Conservation (phyloP, 108 stramenopile genomes). For the Tribonema minus region DNA sequence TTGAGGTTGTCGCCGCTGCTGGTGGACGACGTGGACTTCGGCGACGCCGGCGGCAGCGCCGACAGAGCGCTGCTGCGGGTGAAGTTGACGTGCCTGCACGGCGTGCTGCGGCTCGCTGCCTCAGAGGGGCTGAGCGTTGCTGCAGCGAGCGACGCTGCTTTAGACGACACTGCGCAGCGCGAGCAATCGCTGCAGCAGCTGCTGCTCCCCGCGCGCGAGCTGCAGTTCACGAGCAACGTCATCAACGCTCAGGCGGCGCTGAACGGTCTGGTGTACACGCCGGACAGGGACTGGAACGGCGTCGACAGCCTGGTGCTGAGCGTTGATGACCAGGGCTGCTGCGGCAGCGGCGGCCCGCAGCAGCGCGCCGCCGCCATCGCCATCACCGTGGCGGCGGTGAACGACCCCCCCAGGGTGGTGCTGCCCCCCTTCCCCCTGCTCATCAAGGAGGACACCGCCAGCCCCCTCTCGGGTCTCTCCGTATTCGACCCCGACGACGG, state of each 20-base stretch:
- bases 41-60: too few relatives aligned
- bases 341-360: not conserved
- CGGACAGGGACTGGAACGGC: not conserved
- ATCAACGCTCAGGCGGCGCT: constrained; percentile 2
- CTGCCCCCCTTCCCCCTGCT: too few relatives aligned
- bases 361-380: not conserved
- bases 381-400: constrained; percentile 20
- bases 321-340: not conserved
- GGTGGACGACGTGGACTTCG: too few relatives aligned
- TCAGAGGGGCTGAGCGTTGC: not conserved
- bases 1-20: not conserved
- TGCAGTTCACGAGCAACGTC: constrained; percentile 4
- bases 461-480: not conserved
- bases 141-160: not conserved
- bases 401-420: constrained; percentile 21
- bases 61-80: constrained; percentile 8
- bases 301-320: not conserved
- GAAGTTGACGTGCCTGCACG: not conserved
- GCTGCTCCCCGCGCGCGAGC: constrained; percentile 9
- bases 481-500: not conserved
- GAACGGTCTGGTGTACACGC: constrained; percentile 14
- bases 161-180: not conserved
- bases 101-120: not conserved
- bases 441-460: not conserved
- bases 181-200: not conserved